Evolutionary conservation across 2,329 filamentous ascomycete genomes (phyloP), one percentile per base, ranked within the genome.

Genomic region (Aspergillus fumigatiaffinis): DNA sequence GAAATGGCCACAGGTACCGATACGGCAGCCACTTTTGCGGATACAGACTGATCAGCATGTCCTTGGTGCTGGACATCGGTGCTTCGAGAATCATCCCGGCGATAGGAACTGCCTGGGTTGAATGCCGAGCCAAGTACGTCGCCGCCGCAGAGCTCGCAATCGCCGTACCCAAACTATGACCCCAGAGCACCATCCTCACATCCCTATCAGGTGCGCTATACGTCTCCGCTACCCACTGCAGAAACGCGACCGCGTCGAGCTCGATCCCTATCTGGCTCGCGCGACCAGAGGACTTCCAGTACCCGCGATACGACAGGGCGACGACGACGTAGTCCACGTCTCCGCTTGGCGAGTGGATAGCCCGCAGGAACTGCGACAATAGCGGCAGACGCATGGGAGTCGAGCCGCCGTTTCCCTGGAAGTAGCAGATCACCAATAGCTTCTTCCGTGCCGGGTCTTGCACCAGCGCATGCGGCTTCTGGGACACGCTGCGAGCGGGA

Each of bases 21-120:
- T 93, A 93, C 0, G 90, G 90, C 6, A 92, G 76, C 88, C 89
- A 92, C 64, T 84, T 89, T 64, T 92, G 88, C 1, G 89, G 89
- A 67, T 92, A 93, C 2, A 93, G 72, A 1, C 84, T 85, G 46
- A 83, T 76, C 5, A 93, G 77, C 88, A 93, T 91, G 20, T 82
- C 83, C 57, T 82, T 80, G 55, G 90, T 82, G 47, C 85, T 89
- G 0, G 87, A 82, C 60, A 92, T 92, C 0, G 90, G 89, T 0
- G 90, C 92, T 68, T 93, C 90, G 1, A 93, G 79, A 10, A 93
- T 78, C 52, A 93, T 60, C 1, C 82, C 77, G 1, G 66, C 63
- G 9, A 83, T 70, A 1, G 63, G 63, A 9, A 2, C 9, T n/a
- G 2, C n/a, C 25, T 8, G 2, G 26, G 29, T 35, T 35, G 12